Conservation (phyloP, 768 basidiomycete genomes). For the Suillus decipiens region DNA sequence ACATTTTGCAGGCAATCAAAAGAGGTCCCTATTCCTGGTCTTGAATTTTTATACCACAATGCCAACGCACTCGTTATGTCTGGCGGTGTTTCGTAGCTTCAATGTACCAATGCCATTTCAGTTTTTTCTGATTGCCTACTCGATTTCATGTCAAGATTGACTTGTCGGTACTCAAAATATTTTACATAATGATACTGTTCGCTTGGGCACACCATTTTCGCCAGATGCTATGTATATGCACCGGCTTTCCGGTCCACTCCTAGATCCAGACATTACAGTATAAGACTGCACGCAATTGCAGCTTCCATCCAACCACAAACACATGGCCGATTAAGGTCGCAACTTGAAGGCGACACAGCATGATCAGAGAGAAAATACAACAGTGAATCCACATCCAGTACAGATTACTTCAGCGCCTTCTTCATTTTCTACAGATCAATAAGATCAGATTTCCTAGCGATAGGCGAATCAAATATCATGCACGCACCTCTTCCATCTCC, state of each 20-base stretch:
- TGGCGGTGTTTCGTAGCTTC: not conserved
- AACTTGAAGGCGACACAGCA: not conserved
- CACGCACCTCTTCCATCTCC: constrained; percentile 86
- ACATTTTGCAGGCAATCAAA: constrained; percentile 25
- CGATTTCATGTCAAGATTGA: not conserved
- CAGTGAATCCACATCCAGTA: not conserved
- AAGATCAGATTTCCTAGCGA: constrained; percentile 4
- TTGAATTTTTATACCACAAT: constrained; percentile 24
- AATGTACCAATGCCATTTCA: not conserved
- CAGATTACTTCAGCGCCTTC: constrained; percentile 64
- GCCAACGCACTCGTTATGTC: not conserved
- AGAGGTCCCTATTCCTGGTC: constrained; percentile 31
- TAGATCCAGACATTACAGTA: not conserved
- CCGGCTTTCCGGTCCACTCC: not conserved
- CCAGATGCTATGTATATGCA: not conserved
- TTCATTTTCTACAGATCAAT: constrained; percentile 67
- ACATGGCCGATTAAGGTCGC: not conserved
- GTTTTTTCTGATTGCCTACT: not conserved
- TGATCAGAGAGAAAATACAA: constrained; percentile 2
- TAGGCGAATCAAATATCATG: constrained; percentile 1
- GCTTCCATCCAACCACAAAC: not conserved
- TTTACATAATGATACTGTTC: not conserved
- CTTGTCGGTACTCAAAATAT: not conserved
- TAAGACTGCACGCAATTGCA: not conserved
- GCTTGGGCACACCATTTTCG: not conserved